phyloP scores from a whole-genome alignment of 768 basidiomycete genomes.

The Rhodocollybia butyracea region DNA sequence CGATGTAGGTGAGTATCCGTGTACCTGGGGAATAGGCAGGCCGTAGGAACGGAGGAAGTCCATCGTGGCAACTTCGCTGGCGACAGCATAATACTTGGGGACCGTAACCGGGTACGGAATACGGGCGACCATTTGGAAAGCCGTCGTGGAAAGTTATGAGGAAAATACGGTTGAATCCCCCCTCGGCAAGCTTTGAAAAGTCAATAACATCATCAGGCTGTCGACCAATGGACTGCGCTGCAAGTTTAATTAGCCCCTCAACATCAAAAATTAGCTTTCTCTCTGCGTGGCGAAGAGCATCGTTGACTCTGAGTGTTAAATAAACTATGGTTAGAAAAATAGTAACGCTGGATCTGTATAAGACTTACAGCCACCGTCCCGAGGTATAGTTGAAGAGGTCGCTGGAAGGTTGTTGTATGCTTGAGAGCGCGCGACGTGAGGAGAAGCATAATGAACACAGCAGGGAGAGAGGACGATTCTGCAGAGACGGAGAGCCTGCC shows the following conservation, averaged over 20 bases:
- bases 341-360: slow-evolving; percentile 10
- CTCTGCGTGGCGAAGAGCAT: slow-evolving; percentile 44
- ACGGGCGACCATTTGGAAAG: slow-evolving; percentile 37
- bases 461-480: too few relatives aligned
- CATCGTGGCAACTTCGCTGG: slow-evolving; percentile 48
- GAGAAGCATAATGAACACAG: slow-evolving; percentile 18
- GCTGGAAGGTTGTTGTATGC: slow-evolving; percentile 22
- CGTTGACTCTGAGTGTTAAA: slow-evolving; percentile 32
- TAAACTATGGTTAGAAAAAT: slow-evolving; percentile 23
- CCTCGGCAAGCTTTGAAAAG: slow-evolving; percentile 43
- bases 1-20: slow-evolving; percentile 36
- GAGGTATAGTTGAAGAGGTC: slow-evolving; percentile 42
- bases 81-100: slow-evolving; percentile 36
- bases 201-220: slow-evolving; percentile 33
- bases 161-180: slow-evolving; percentile 38
- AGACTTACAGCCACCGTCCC: slow-evolving; percentile 42
- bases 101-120: slow-evolving; percentile 37
- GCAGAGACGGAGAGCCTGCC: too few relatives aligned
- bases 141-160: slow-evolving; percentile 33
- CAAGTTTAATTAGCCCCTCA: slow-evolving; percentile 39
- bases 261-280: slow-evolving; percentile 39
- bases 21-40: slow-evolving; percentile 39
- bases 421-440: slow-evolving; percentile 28
- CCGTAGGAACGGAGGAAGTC: slow-evolving; percentile 32
- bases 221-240: too few relatives aligned